A percentile compares a stretch with the other conserved stretches of the same genome.
phyloP scores from a whole-genome alignment of 164 flowering plant genomes.

The Piper betle region DNA sequence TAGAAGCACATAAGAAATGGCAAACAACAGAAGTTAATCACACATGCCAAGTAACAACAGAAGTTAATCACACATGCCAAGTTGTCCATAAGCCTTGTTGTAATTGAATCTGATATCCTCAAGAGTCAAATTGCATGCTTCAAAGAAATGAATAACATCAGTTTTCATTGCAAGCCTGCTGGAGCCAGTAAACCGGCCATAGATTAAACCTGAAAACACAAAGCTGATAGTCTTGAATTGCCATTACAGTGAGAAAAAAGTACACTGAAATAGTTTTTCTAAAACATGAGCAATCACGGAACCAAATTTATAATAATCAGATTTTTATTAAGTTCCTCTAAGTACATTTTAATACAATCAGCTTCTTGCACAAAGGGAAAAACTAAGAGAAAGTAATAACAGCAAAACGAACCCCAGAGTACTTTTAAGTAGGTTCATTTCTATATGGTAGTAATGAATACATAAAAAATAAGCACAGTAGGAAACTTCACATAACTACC shows the following conservation, averaged over 20 bases:
- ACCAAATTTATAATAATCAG: not conserved
- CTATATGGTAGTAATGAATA: no score
- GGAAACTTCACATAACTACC: no score
- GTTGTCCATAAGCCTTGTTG: no score
- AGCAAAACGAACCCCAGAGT: no score
- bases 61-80: no score
- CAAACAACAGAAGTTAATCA: conserved; percentile 1
- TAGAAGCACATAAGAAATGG: not conserved
- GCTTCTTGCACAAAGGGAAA: no score
- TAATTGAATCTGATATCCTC: no score
- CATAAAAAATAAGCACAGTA: no score
- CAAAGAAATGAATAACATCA: conserved; percentile 41
- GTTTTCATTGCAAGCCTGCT: conserved; percentile 16
- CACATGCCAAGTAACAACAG: no score
- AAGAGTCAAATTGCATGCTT: conserved; percentile 41
- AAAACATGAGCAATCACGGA: not conserved
- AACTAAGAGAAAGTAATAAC: no score
- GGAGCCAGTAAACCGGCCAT: conserved; percentile 24
- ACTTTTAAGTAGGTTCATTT: no score
- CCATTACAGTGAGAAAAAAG: not conserved
- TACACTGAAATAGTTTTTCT: not conserved
- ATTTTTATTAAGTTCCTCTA: not conserved
- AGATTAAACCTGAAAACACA: conserved; percentile 25
- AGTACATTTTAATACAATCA: no score
- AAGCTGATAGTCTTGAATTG: not conserved